These are phyloP conservation scores for Fusarium sp. DNA, from an alignment of 2,329 filamentous ascomycete species.

Conservation along the genomic window DNA sequence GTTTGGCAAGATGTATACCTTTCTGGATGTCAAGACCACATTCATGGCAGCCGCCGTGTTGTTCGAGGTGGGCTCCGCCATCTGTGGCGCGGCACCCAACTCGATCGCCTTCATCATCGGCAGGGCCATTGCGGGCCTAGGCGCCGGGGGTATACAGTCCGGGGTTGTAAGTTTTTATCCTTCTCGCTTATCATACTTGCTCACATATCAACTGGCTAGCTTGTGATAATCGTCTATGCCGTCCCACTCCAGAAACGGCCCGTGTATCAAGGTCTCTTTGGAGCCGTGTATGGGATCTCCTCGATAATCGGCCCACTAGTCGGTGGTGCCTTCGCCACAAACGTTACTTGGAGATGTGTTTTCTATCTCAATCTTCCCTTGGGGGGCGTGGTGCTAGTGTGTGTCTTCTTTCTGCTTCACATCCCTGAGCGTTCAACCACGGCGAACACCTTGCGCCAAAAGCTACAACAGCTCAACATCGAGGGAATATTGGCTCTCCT, in stretches of 20 bases:
- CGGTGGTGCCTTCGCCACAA: constrained; percentile 45
- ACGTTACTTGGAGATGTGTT: constrained; percentile 52
- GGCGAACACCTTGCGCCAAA: constrained; percentile 34
- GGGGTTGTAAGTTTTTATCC: constrained; percentile 48
- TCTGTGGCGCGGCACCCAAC: constrained; percentile 48
- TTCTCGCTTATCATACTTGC: neutral
- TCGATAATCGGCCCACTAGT: constrained; percentile 43
- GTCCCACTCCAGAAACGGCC: constrained; percentile 55
- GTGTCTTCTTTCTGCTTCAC: constrained; percentile 41
- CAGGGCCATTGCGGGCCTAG: constrained; percentile 63
- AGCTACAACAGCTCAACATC: constrained; percentile 33
- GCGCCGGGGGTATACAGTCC: constrained; percentile 64
- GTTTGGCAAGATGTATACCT: constrained; percentile 58
- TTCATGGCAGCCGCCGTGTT: constrained; percentile 43
- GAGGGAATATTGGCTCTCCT: constrained; percentile 64
- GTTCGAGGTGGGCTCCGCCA: constrained; percentile 48
- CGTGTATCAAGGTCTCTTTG: constrained; percentile 46
- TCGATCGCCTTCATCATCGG: constrained; percentile 64
- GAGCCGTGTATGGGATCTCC: constrained; percentile 57
- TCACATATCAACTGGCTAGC: constrained; percentile 4
- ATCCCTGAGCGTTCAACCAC: constrained; percentile 21
- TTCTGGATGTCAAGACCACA: constrained; percentile 48
- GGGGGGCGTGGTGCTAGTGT: constrained; percentile 46
- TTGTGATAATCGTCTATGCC: constrained; percentile 39
- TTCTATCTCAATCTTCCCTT: constrained; percentile 53